Conservation (phyloP, 1,284 basidiomycete genomes). For the Boletus semigastroideus region DNA sequence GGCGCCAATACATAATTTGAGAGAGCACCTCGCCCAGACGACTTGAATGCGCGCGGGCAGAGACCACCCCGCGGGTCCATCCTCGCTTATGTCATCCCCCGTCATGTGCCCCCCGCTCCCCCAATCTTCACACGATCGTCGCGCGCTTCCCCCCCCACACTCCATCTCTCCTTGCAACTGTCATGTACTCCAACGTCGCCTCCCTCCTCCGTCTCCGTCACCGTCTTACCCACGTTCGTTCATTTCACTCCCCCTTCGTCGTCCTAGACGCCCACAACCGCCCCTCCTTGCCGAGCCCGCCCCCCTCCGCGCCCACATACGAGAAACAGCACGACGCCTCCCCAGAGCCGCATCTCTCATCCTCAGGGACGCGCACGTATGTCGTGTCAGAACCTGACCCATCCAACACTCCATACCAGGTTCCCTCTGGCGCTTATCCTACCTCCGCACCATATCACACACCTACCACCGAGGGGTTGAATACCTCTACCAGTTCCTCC, state of each 20-base stretch:
- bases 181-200: constrained; percentile 14
- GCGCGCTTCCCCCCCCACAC: constrained; percentile 10
- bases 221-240: constrained; percentile 27
- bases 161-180: constrained; percentile 8
- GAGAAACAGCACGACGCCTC: constrained; percentile 56
- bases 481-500: constrained; percentile 45
- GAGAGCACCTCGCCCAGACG: constrained; percentile 1
- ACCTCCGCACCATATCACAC: constrained; percentile 52
- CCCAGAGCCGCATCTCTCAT: constrained; percentile 45
- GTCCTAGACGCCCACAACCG: constrained; percentile 42
- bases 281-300: constrained; percentile 27
- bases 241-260: constrained; percentile 63
- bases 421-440: constrained; percentile 68
- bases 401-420: constrained; percentile 54
- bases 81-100: not conserved
- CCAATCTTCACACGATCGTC: constrained; percentile 24
- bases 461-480: constrained; percentile 37
- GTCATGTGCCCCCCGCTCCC: too few relatives aligned
- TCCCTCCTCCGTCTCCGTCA: constrained; percentile 6
- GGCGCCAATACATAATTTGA: constrained; percentile 4
- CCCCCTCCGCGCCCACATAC: constrained; percentile 39
- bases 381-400: constrained; percentile 68
- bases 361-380: constrained; percentile 52
- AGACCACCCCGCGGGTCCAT: constrained; percentile 12
- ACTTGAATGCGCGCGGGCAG: not conserved